These are phyloP conservation scores for Wickerhamomyces silvicola DNA, from an alignment of 805 yeast genomes.

Conservation along the genomic window DNA sequence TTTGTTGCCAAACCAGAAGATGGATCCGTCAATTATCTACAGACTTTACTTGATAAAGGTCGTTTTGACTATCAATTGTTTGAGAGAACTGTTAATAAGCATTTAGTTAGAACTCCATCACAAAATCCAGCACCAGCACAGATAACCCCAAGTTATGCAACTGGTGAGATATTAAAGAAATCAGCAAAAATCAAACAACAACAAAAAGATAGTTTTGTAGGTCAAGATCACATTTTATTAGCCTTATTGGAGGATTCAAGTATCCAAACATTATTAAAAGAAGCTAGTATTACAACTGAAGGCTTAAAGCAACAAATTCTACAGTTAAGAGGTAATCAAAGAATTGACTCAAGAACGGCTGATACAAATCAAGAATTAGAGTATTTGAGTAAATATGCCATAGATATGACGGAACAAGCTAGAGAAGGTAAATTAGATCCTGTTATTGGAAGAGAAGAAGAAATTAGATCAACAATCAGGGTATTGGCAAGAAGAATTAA, in stretches of 20 bases:
- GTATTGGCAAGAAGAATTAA: conserved; percentile 96
- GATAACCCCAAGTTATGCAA: conserved; percentile 65
- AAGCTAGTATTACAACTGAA: conserved; percentile 59
- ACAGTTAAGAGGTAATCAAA: conserved; percentile 79
- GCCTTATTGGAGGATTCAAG: conserved; percentile 79
- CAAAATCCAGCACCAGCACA: conserved; percentile 88
- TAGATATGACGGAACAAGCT: conserved; percentile 90
- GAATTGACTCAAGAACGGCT: conserved; percentile 90
- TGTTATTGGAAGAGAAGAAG: conserved; percentile 98
- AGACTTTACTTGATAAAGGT: conserved; percentile 78
- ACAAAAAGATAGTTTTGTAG: conserved; percentile 87
- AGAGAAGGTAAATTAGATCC: conserved; percentile 94
- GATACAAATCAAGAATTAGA: conserved; percentile 84
- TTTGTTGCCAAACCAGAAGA: conserved; percentile 60
- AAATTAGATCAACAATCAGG: conserved; percentile 89
- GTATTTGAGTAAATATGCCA: conserved; percentile 82
- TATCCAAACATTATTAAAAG: conserved; percentile 66
- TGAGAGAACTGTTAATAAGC: conserved; percentile 74
- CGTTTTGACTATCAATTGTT: conserved; percentile 81
- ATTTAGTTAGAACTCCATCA: conserved; percentile 76
- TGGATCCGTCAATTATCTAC: conserved; percentile 58
- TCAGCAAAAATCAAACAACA: conserved; percentile 75
- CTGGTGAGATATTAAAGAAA: conserved; percentile 65
- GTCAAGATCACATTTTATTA: conserved; percentile 87
- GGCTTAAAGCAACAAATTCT: conserved; percentile 72